phyloP scores from a whole-genome alignment of 129 eudicot species.

The Artemisia argyi region DNA sequence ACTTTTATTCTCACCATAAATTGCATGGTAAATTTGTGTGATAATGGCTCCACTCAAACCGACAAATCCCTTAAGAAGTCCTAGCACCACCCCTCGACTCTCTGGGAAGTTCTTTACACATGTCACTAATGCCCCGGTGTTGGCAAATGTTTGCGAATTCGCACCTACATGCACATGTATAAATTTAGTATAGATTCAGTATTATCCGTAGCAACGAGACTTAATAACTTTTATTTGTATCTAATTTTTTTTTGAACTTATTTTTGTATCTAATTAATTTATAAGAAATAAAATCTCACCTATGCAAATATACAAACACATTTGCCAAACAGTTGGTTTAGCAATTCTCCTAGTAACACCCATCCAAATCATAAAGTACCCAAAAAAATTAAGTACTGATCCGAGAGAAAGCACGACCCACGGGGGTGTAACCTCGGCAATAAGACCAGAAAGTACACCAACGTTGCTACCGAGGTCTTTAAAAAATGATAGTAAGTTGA shows the following conservation, averaged over 20 bases:
- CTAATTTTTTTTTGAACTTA: too few relatives aligned
- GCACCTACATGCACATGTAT: slow-evolving; percentile 36
- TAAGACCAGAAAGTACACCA: slow-evolving; percentile 70
- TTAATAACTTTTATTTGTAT: too few relatives aligned
- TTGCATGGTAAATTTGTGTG: slow-evolving; percentile 61
- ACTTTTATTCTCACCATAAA: slow-evolving; percentile 47
- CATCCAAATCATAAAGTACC: slow-evolving; percentile 91
- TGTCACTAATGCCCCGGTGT: slow-evolving; percentile 81
- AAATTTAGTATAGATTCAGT: not conserved
- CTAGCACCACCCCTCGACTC: slow-evolving; percentile 79
- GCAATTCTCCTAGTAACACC: slow-evolving; percentile 67
- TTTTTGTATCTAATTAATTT: not conserved
- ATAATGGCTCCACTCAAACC: slow-evolving; percentile 92
- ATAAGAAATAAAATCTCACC: slow-evolving; percentile 28
- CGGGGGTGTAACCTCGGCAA: slow-evolving; percentile 76
- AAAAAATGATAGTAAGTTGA: slow-evolving; percentile 73
- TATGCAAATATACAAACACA: slow-evolving; percentile 82
- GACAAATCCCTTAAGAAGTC: slow-evolving; percentile 80
- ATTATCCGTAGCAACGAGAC: not conserved
- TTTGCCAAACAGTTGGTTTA: slow-evolving; percentile 73
- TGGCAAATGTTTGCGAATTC: slow-evolving; percentile 86
- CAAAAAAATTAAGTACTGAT: slow-evolving; percentile 65
- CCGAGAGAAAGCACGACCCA: slow-evolving; percentile 75
- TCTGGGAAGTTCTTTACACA: slow-evolving; percentile 86
- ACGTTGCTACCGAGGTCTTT: slow-evolving; percentile 79